Evolutionary conservation across 2,329 filamentous ascomycete species (phyloP).

Genomic region (Hymenoscyphus infarciens): DNA sequence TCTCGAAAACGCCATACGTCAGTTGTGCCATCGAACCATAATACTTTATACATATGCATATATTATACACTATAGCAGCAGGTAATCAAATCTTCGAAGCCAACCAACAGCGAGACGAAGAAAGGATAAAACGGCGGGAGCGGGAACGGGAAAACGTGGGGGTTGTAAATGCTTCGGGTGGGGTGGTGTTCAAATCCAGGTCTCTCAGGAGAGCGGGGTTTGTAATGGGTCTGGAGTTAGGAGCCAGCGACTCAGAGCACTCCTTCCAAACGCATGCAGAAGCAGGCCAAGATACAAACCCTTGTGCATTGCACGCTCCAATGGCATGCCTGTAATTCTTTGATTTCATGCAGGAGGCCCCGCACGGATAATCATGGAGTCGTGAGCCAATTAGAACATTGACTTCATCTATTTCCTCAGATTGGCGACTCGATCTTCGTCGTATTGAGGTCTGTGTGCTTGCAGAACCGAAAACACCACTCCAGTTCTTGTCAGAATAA

Average conservation of each 20-base stretch:
- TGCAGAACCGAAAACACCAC: conserved; percentile 19
- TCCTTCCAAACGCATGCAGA: not conserved
- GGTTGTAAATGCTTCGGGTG: not conserved
- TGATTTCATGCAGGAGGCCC: conserved; percentile 13
- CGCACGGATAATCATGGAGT: conserved; percentile 1
- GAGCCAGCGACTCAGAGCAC: too few relatives aligned
- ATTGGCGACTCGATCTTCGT: conserved; percentile 27
- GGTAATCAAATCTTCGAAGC: too few relatives aligned
- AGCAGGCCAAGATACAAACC: not conserved
- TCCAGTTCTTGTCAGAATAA: not conserved
- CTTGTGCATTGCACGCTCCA: not conserved
- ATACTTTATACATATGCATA: not conserved
- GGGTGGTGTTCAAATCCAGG: not conserved
- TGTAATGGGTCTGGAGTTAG: too few relatives aligned
- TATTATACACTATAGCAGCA: conserved; percentile 1
- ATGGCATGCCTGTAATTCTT: not conserved
- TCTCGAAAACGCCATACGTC: not conserved
- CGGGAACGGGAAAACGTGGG: conserved; percentile 2
- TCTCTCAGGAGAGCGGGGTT: not conserved
- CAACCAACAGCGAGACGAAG: not conserved
- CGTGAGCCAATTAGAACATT: not conserved
- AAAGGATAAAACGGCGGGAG: not conserved
- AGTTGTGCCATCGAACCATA: not conserved
- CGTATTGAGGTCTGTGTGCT: conserved; percentile 25
- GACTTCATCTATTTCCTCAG: conserved; percentile 17